Base-by-base conservation (phyloP, 2,329 filamentous ascomycete species). In the Aureobasidium namibiae region DNA sequence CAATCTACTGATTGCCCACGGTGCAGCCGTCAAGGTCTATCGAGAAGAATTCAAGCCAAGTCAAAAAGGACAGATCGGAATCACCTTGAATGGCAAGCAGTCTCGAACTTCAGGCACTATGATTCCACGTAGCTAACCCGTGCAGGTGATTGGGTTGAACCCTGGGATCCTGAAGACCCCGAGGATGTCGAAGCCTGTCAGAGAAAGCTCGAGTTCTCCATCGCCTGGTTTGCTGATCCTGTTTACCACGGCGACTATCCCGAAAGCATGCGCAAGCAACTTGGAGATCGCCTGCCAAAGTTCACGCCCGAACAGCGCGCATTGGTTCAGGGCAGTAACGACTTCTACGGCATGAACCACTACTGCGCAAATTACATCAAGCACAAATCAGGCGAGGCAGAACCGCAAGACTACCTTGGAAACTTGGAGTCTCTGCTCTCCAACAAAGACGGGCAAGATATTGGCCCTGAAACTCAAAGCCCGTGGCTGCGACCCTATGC, bases 301-400 rank as follows among this genome's bases (percentile, higher is more conserved):
- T 75, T 72, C 48, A 73, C 70, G 1, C 59, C 64, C 5, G 68
- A 65, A 24, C 64, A 73, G 50, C 70, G 68, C 50, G 64, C 60
- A 21, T 41, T 65, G 11, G 71, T 73, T 42, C 66, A 66, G 31
- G 68, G 68, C 11, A 66, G 67, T 10, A 63, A 63, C 13, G 71
- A 74, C 60, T 68, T 71, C 59, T 73, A 69, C 61, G 70, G 69
- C 24, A 68, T 72, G 57, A 59, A 59, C 48, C 95, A 78, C 79
- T 95, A 95, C 78, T 92, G 89, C 53, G 87, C 89, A 69, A 89
- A 94, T 79, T 95, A 89, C 75, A 85, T 95, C 75, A 86, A 85
- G 72, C 86, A 92, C 75, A 83, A 84, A 68, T 79, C 81, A 8
- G 81, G 80, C 7, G 75, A 80, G 49, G 75, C 88, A 0, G 78